Base-by-base conservation (phyloP, 805 yeast species). In the Saccharomycopsis selenospora region DNA sequence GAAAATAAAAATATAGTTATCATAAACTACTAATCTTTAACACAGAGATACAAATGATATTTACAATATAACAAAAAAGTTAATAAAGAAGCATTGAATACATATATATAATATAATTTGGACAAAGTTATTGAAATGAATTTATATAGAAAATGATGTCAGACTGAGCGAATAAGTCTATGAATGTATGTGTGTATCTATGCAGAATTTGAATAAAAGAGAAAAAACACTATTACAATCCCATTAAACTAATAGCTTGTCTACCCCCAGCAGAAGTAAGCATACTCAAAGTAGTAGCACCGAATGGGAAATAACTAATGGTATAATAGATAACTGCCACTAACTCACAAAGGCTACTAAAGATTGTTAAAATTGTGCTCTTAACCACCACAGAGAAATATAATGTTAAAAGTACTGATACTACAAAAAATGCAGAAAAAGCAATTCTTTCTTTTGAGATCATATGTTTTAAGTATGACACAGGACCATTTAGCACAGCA, bases 401-500 rank as follows among this genome's bases (percentile, higher is more conserved):
- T 42, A 91, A 70, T 0, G 99, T 93, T 47, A 79, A 66, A n/a
- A 85, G 55, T 48, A 91, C 87, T 36, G 93, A 78, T 10, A 82
- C 77, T 56, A 91, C 84, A 64, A 89, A 93, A 36, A 89, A 80
- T 6, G 75, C 56, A 0, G 96, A 81, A 63, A 93, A 93, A 42
- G 89, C 81, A 40, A 91, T 69, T 55, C 99, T 75, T 45, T 80
- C 85, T 36, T 76, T 74, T 2, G 96, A 83, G 3, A 84, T 64
- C 55, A 93, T 71, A 62, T 93, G 98, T 45, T 71, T 70, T 42
- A 79, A 55, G 62, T 90, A 93, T 28, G 83, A 82, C n/a, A 80
- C 72, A 0, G 98, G 98, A 0, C 99, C 99, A 68, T 90, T 96
- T 20, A 91, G 68, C n/a, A 88, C 78, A 1, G 96, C 98, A 66